A percentile compares a stretch with the other conserved stretches of the same genome.
These are phyloP conservation scores for Pyricularia grisea DNA, from an alignment of 2,329 filamentous ascomycete genomes.

Conservation along the genomic window DNA sequence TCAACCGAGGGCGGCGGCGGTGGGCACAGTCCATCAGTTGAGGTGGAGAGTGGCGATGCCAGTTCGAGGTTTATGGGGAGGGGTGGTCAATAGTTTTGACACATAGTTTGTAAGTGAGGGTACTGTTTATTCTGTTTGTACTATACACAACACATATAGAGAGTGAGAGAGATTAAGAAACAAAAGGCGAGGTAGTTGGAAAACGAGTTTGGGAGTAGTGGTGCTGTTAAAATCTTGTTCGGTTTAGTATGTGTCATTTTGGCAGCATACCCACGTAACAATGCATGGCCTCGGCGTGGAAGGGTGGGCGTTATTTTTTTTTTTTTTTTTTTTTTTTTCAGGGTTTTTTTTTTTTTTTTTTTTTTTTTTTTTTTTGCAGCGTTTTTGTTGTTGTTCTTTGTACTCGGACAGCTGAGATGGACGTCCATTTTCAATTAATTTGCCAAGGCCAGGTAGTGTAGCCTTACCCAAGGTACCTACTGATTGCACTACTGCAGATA, in stretches of 20 bases:
- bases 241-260: background rate
- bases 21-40: constrained; percentile 7
- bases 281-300: background rate
- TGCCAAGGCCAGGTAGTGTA: too few species aligned
- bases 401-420: too few species aligned
- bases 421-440: too few species aligned
- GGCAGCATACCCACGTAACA: background rate
- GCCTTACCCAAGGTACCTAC: too few species aligned
- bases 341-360: too few species aligned
- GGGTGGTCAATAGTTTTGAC: background rate
- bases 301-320: too few species aligned
- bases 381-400: too few species aligned
- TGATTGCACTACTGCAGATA: background rate
- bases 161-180: background rate
- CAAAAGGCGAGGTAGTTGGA: background rate
- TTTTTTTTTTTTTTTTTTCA: too few species aligned
- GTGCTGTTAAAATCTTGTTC: background rate
- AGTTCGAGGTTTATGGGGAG: constrained; percentile 16
- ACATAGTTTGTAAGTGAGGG: background rate
- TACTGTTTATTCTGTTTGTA: background rate
- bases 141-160: background rate
- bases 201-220: background rate
- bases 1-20: constrained; percentile 7
- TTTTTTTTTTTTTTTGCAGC: too few species aligned
- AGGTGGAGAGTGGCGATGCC: constrained; percentile 14